Conservation (phyloP, 768 basidiomycete genomes). For the Mycena belliarum region DNA sequence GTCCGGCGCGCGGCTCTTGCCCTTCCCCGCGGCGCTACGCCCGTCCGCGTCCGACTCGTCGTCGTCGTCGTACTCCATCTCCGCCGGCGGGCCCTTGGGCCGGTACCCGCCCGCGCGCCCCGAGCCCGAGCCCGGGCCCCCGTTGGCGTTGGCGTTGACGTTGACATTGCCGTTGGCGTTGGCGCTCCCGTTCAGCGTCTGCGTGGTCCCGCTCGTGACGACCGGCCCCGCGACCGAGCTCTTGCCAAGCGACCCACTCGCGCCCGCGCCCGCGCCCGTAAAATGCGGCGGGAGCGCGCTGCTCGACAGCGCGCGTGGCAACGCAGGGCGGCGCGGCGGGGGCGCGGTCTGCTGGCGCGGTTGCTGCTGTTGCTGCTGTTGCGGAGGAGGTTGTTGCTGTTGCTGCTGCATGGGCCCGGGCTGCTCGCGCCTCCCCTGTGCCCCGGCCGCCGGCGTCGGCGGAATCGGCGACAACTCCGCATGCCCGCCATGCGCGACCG, state of each 20-base stretch:
- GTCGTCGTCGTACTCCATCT: conserved; percentile 48
- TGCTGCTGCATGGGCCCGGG: conserved; percentile 14
- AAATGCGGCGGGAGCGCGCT: conserved; percentile 19
- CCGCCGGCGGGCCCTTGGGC: conserved; percentile 65
- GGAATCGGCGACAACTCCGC: conserved; percentile 12
- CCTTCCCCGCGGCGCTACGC: conserved; percentile 5
- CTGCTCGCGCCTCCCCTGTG: background rate
- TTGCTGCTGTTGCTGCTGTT: conserved; percentile 18
- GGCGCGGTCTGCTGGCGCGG: conserved; percentile 1
- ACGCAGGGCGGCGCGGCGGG: conserved; percentile 2
- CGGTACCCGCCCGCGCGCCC: conserved; percentile 49
- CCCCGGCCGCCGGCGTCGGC: conserved; percentile 11
- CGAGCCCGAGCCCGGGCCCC: too few relatives aligned
- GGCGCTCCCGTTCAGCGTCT: conserved; percentile 15
- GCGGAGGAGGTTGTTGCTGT: background rate
- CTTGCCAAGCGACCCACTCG: conserved; percentile 19
- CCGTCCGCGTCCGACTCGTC: conserved; percentile 20
- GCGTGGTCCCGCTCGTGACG: conserved; percentile 5
- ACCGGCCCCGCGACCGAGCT: conserved; percentile 19
- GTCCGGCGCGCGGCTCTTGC: conserved; percentile 17
- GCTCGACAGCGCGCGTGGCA: conserved; percentile 19
- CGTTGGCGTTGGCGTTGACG: too few relatives aligned
- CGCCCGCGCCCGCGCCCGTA: background rate
- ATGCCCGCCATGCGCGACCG: conserved; percentile 21
- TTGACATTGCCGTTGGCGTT: too few relatives aligned